Evolutionary conservation across 345 rosid genomes (phyloP).

Genomic region (Euphorbia lathyris): DNA sequence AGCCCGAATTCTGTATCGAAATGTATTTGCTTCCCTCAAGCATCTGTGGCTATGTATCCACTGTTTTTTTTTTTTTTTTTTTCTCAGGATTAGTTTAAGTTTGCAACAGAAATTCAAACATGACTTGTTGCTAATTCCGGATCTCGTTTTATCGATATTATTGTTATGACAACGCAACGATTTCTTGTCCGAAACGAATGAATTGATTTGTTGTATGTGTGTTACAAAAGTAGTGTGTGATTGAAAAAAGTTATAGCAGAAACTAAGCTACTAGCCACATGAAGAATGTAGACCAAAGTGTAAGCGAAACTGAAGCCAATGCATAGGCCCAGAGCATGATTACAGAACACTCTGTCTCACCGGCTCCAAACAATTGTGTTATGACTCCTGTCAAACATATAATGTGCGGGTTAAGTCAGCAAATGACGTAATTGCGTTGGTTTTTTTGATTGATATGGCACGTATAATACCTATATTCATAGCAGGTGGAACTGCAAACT

Average conservation of each 20-base stretch:
- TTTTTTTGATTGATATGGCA: not conserved
- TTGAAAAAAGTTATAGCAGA: not conserved
- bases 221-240: not conserved
- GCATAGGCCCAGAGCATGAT: constrained; percentile 64
- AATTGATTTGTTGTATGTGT: not conserved
- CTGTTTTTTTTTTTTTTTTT: not conserved
- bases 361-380: constrained; percentile 59
- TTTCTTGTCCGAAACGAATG: not conserved
- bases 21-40: constrained; percentile 52
- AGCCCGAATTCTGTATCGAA: not conserved
- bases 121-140: not conserved
- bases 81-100: not conserved
- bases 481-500: constrained; percentile 70
- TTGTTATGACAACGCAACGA: too few relatives aligned
- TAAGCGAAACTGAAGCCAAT: constrained; percentile 56
- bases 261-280: constrained; percentile 57
- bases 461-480: constrained; percentile 40
- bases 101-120: not conserved
- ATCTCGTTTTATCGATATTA: not conserved
- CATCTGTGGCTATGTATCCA: constrained; percentile 18
- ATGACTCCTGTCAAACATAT: constrained; percentile 46
- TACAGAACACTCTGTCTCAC: constrained; percentile 66
- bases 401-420: too few relatives aligned
- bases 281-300: constrained; percentile 65
- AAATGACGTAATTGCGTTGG: too few relatives aligned